phyloP scores from a whole-genome alignment of 1,284 basidiomycete species.

The Ustilago tritici region DNA sequence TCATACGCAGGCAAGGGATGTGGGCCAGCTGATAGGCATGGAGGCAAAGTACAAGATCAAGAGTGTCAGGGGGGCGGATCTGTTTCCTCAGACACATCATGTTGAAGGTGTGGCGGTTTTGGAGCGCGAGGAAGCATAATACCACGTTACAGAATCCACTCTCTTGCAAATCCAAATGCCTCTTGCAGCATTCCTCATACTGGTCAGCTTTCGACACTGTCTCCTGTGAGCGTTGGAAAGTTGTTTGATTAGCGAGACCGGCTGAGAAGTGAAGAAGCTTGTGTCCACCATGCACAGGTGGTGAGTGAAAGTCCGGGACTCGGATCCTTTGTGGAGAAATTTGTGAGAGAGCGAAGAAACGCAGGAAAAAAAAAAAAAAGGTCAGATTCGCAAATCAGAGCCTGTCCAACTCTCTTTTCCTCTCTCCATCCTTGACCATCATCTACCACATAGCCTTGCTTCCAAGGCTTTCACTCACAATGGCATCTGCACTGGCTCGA shows the following conservation, averaged over 20 bases:
- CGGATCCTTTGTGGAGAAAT: conserved; percentile 21
- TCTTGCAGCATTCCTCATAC: not conserved
- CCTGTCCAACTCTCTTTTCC: not conserved
- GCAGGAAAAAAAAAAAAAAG: not conserved
- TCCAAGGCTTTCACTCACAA: not conserved
- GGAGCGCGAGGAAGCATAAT: conserved; percentile 25
- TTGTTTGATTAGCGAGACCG: too few relatives aligned
- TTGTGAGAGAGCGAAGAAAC: conserved; percentile 13
- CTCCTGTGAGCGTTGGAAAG: too few relatives aligned
- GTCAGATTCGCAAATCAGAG: too few relatives aligned
- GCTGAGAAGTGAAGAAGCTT: too few relatives aligned
- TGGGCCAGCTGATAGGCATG: conserved; percentile 59
- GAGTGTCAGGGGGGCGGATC: conserved; percentile 65
- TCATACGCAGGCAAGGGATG: conserved; percentile 72
- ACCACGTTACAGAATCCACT: not conserved
- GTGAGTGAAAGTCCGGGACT: conserved; percentile 7
- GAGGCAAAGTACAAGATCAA: conserved; percentile 60
- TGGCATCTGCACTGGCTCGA: conserved; percentile 23
- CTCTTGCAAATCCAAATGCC: not conserved
- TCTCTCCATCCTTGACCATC: not conserved
- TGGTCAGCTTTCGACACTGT: too few relatives aligned
- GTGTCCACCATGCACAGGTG: not conserved
- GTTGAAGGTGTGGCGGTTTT: conserved; percentile 68
- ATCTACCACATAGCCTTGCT: not conserved
- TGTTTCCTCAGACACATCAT: conserved; percentile 69